These are phyloP conservation scores for Neofusicoccum sp. DNA, from an alignment of 2,329 filamentous ascomycete species.

Conservation along the genomic window DNA sequence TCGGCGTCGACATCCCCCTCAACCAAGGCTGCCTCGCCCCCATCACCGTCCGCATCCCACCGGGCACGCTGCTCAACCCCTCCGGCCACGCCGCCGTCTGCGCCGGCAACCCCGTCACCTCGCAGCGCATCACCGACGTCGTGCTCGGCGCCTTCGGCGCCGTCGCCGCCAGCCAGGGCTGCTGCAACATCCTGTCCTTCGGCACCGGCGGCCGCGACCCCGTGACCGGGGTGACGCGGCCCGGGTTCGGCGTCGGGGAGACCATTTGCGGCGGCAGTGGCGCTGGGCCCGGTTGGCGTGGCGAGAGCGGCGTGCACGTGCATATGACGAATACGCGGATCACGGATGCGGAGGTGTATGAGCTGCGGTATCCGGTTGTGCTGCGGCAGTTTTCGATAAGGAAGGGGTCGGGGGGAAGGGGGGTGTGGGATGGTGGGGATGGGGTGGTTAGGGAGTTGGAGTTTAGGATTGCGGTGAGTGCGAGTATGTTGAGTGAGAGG, in stretches of 20 bases:
- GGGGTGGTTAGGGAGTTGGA: constrained; percentile 39
- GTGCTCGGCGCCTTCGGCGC: constrained; percentile 32
- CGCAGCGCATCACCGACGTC: constrained; percentile 34
- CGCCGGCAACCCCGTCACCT: constrained; percentile 31
- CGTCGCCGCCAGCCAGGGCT: constrained; percentile 31
- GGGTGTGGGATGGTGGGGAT: constrained; percentile 27
- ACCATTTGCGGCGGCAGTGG: constrained; percentile 37
- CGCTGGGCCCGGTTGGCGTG: constrained; percentile 31
- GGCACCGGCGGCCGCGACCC: constrained; percentile 33
- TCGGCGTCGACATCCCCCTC: constrained; percentile 32
- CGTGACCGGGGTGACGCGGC: constrained; percentile 24
- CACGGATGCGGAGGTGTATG: constrained; percentile 36
- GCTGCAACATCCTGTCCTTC: constrained; percentile 34
- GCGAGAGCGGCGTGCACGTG: constrained; percentile 30
- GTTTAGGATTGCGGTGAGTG: constrained; percentile 32
- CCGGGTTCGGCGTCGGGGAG: constrained; percentile 34
- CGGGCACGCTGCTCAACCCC: constrained; percentile 31
- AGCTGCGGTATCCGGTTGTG: constrained; percentile 37
- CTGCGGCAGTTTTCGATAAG: constrained; percentile 34
- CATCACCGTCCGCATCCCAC: constrained; percentile 27
- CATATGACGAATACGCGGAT: constrained; percentile 37
- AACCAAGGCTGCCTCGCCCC: constrained; percentile 35
- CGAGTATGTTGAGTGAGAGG: constrained; percentile 39
- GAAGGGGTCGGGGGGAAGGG: constrained; percentile 31
- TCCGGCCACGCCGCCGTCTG: constrained; percentile 29